Conservation (phyloP, 306 rosid genomes). For the Vigna mungo region DNA sequence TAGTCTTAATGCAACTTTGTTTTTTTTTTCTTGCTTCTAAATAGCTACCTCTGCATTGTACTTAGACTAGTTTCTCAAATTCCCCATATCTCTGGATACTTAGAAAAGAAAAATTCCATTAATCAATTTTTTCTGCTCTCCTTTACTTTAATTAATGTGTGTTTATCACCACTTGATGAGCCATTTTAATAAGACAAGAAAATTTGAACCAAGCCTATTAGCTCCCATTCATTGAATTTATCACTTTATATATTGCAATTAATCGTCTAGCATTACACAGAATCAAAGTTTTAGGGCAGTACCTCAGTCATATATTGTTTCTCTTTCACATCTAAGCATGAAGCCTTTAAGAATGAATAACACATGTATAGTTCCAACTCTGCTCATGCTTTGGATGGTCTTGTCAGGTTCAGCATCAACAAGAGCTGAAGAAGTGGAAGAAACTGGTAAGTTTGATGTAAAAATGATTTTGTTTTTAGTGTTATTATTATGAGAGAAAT, state of each 20-base stretch:
- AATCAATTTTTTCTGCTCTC: background rate
- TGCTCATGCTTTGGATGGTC: constrained; percentile 4
- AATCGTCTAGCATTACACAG: background rate
- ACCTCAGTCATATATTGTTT: background rate
- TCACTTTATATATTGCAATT: background rate
- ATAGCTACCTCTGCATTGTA: too few relatives aligned
- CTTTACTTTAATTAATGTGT: background rate
- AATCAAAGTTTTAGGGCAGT: background rate
- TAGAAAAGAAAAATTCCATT: too few relatives aligned
- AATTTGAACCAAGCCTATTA: background rate
- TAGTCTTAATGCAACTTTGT: background rate
- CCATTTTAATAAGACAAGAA: background rate
- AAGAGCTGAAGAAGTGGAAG: constrained; percentile 34
- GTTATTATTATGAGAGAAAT: background rate
- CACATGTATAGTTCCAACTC: background rate
- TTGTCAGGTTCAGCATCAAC: constrained; percentile 12
- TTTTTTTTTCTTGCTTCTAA: background rate
- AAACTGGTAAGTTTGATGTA: background rate
- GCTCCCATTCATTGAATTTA: background rate
- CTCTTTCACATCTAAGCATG: constrained; percentile 3
- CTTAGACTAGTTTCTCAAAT: too few relatives aligned
- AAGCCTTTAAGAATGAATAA: background rate
- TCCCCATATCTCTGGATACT: too few relatives aligned
- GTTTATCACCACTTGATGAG: background rate
- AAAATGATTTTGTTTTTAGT: background rate